A percentile compares a stretch with the other conserved stretches of the same genome.
Evolutionary conservation across 352 stramenopile species (phyloP).

Genomic region (Phytophthora boehmeriae): DNA sequence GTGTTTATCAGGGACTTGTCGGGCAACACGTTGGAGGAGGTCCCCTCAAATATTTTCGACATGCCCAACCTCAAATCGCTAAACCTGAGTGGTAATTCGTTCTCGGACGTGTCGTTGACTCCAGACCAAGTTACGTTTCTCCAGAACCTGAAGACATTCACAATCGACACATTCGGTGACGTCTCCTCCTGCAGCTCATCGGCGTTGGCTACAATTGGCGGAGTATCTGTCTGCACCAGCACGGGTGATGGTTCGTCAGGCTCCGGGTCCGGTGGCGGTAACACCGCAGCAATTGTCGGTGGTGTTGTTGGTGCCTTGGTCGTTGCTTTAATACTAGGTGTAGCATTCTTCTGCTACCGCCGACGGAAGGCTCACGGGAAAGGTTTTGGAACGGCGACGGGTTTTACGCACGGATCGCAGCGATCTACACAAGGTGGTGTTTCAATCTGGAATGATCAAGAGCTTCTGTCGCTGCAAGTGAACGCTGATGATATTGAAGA

Average conservation of each 20-base stretch:
- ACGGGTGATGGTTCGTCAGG: conserved; percentile 10
- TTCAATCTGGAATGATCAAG: conserved; percentile 55
- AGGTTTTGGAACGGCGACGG: conserved; percentile 25
- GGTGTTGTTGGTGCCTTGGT: conserved; percentile 48
- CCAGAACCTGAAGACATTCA: conserved; percentile 38
- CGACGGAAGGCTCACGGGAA: conserved; percentile 25
- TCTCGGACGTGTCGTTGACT: conserved; percentile 46
- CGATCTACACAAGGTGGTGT: conserved; percentile 7
- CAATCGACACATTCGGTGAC: conserved; percentile 46
- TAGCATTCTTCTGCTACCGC: conserved; percentile 36
- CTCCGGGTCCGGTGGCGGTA: conserved; percentile 20
- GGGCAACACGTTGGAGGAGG: conserved; percentile 46
- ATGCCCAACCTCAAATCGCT: conserved; percentile 51
- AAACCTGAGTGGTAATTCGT: conserved; percentile 54
- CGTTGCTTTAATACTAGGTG: conserved; percentile 29
- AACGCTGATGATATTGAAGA: conserved; percentile 58
- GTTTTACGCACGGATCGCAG: conserved; percentile 12
- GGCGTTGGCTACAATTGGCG: conserved; percentile 27
- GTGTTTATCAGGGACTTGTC: conserved; percentile 49
- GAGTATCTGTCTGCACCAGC: conserved; percentile 45
- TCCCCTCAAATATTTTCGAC: conserved; percentile 51
- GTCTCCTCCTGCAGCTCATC: conserved; percentile 27
- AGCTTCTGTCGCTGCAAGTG: conserved; percentile 54
- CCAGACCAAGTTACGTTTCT: conserved; percentile 53
- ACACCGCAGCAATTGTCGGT: conserved; percentile 46